Base-by-base conservation (phyloP, 2,329 filamentous ascomycete species). In the Sarocladium kiliense region DNA sequence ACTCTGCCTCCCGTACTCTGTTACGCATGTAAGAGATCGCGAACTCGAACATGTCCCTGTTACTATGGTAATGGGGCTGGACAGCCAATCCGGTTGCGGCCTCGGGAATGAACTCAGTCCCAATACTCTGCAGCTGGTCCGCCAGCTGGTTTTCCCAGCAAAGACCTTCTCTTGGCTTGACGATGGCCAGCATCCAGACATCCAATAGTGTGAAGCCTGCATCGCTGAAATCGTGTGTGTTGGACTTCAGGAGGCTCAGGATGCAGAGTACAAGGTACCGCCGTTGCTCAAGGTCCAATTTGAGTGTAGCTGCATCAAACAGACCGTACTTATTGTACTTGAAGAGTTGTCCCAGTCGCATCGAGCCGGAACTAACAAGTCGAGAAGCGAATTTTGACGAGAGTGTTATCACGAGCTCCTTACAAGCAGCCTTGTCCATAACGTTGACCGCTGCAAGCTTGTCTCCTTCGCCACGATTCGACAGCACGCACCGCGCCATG, bases 121-220 rank as follows among this genome's bases (percentile, higher is more conserved):
- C 68, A 36, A 71, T 72, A 6, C 64, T 66, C 56, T 72, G 68
- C 49, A 84, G 65, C 26, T 75, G 67, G 55, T 75, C 70, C 3
- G 74, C 79, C 4, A 85, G 70, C 21, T 71, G 69, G 57, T 75
- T 74, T 61, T 83, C 79, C 59, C 79, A 79, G 4, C 65, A 69
- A 14, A 81, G 58, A 21, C 70, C 73, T 39, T 67, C 62, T 2
- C 61, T 67, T 3, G 82, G 80, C 60, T 80, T 81, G 41, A 77
- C 72, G 45, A 85, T 68, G 7, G 76, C 73, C 19, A 77, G 62
- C 41, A 80, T 60, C 77, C 82, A 84, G n/a, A 83, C 65, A 39
- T 79, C 75, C 3, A 77, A 66, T 10, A 78, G 62, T 9, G 71
- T 74, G n/a, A 73, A 68, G 1, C 70, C 73, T 2, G 77, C 62